phyloP scores from a whole-genome alignment of 139 green algal genomes.

The Ettlia oleoabundans region DNA sequence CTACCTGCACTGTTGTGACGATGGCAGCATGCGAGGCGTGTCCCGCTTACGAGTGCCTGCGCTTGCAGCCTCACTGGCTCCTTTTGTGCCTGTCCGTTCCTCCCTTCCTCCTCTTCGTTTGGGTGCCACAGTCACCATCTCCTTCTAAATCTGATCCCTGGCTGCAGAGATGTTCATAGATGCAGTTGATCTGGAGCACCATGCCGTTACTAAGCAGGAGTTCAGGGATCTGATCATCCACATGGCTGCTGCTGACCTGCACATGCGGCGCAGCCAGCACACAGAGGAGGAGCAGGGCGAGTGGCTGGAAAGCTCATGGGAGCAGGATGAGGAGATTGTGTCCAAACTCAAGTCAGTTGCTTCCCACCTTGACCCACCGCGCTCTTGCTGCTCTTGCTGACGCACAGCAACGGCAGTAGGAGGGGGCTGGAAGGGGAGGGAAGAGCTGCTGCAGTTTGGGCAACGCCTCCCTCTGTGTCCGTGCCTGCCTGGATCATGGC shows the following conservation, averaged over 20 bases:
- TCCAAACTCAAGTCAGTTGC: conserved; percentile 24
- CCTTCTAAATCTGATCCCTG: not conserved
- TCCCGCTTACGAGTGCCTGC: no score
- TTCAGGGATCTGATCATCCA: conserved; percentile 58
- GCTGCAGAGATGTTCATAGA: conserved; percentile 47
- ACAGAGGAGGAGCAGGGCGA: not conserved
- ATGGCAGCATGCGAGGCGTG: no score
- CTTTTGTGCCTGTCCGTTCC: not conserved
- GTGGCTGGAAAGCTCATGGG: conserved; percentile 18
- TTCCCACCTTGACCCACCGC: no score
- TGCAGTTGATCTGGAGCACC: conserved; percentile 41
- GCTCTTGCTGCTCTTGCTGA: no score
- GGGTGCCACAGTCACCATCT: not conserved
- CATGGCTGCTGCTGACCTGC: conserved; percentile 61
- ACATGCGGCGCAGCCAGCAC: conserved; percentile 23
- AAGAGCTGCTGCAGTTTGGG: no score
- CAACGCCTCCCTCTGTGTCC: no score
- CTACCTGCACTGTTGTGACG: no score
- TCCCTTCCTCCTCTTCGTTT: not conserved
- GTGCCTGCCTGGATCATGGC: no score
- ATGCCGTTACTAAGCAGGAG: conserved; percentile 39
- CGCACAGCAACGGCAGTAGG: no score
- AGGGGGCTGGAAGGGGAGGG: no score
- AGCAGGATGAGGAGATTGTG: conserved; percentile 48
- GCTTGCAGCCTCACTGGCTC: no score